A percentile compares a stretch with the other conserved stretches of the same genome.
These are phyloP conservation scores for Echeveria elegans DNA, from an alignment of 164 flowering plant genomes.

Conservation along the genomic window DNA sequence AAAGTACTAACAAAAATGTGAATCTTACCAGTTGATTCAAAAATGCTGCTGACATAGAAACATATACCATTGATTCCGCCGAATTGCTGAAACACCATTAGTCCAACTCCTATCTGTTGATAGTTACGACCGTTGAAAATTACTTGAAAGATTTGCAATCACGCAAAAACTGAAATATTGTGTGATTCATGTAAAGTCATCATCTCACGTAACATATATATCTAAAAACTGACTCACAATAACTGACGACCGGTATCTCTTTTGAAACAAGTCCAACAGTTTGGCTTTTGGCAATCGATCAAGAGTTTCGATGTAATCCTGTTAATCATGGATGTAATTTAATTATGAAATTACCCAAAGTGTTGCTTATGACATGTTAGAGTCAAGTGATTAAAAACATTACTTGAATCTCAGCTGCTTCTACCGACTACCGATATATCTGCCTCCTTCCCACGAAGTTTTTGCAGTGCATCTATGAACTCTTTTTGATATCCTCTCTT, in stretches of 20 bases:
- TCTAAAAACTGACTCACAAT: constrained; percentile 20
- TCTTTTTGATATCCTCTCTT: constrained; percentile 39
- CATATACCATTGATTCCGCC: constrained; percentile 57
- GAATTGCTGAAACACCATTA: constrained; percentile 56
- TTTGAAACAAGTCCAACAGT: constrained; percentile 42
- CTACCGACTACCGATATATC: constrained; percentile 45
- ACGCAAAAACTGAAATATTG: background rate
- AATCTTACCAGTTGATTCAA: constrained; percentile 13
- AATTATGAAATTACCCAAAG: background rate
- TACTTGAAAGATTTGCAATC: background rate
- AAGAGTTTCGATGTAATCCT: constrained; percentile 54
- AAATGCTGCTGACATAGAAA: constrained; percentile 31
- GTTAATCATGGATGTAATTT: constrained; percentile 11
- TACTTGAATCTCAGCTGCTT: constrained; percentile 50
- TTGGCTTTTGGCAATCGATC: constrained; percentile 42
- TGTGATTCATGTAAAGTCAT: background rate
- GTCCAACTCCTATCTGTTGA: constrained; percentile 53
- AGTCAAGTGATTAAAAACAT: background rate
- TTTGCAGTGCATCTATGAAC: constrained; percentile 36
- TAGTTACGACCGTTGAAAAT: background rate
- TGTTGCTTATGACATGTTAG: no score
- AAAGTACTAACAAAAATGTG: background rate
- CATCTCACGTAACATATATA: background rate
- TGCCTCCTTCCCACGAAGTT: constrained; percentile 47
- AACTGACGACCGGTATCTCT: constrained; percentile 41